A percentile compares a stretch with the other conserved stretches of the same genome.
These are phyloP conservation scores for Knoxia roxburghii DNA, from an alignment of 257 asterid genomes.

Conservation along the genomic window DNA sequence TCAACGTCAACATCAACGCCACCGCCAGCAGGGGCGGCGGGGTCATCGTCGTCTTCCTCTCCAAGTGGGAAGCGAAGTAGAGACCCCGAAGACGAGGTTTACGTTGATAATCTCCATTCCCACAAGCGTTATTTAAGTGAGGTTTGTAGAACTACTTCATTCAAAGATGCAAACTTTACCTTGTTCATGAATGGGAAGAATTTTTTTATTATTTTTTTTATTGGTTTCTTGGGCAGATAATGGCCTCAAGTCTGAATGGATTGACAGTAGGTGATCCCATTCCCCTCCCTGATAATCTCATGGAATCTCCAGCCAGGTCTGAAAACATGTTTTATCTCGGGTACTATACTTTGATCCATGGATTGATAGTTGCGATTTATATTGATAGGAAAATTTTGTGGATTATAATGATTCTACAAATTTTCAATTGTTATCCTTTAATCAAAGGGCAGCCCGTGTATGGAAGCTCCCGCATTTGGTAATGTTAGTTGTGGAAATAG, in stretches of 20 bases:
- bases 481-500: too few species aligned
- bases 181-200: neutral
- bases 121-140: slow-evolving; percentile 98
- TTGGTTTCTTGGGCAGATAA: slow-evolving; percentile 51
- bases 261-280: slow-evolving; percentile 66
- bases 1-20: neutral
- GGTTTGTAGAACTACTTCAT: slow-evolving; percentile 23
- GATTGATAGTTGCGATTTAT: neutral
- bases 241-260: slow-evolving; percentile 98
- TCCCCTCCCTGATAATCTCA: slow-evolving; percentile 50
- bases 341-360: slow-evolving; percentile 23
- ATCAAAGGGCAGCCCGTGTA: too few species aligned
- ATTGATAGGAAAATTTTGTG: neutral
- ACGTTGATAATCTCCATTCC: slow-evolving; percentile 79
- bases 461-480: too few species aligned
- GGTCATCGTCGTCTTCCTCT: slow-evolving; percentile 21
- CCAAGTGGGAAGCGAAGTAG: slow-evolving; percentile 61
- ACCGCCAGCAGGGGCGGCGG: slow-evolving; percentile 3
- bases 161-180: neutral
- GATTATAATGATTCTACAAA: neutral
- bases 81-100: slow-evolving; percentile 94
- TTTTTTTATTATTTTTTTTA: too few species aligned
- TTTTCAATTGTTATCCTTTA: too few species aligned
- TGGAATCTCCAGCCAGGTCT: slow-evolving; percentile 76
- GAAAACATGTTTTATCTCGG: slow-evolving; percentile 59